phyloP scores from a whole-genome alignment of 495 filamentous ascomycete genomes.

The Letharia columbiana region DNA sequence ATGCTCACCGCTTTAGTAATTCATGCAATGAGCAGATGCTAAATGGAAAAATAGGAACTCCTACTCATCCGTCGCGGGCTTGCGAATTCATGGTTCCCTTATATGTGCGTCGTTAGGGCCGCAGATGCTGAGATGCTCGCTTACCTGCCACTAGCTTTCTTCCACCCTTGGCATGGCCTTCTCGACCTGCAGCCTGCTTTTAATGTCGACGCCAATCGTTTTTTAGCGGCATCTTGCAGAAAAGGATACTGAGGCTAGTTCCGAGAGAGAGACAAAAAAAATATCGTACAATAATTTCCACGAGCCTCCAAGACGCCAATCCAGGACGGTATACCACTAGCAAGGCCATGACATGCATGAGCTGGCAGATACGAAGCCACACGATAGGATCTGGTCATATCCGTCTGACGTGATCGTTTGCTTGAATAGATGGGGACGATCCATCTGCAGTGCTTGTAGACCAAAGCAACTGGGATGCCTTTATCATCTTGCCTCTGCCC shows the following conservation, averaged over 20 bases:
- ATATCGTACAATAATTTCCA: neutral
- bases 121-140: neutral
- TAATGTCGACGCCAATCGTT: slow-evolving; percentile 1
- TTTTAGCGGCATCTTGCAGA: slow-evolving; percentile 2
- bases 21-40: neutral
- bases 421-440: neutral
- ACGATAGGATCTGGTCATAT: neutral
- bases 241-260: slow-evolving; percentile 1
- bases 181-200: neutral
- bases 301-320: slow-evolving; percentile 9
- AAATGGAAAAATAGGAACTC: neutral
- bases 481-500: slow-evolving; percentile 13
- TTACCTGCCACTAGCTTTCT: neutral
- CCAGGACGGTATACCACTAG: slow-evolving; percentile 9
- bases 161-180: neutral
- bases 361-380: slow-evolving; percentile 2
- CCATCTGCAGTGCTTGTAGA: neutral
- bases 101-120: neutral
- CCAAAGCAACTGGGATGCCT: neutral
- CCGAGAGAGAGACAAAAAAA: neutral
- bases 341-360: neutral
- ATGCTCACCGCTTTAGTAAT: neutral
- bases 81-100: neutral
- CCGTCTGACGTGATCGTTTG: slow-evolving; percentile 8
- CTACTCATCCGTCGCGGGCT: neutral